Evolutionary conservation across 2,329 filamentous ascomycete genomes (phyloP).

Genomic region (Metarhizium anisopliae): DNA sequence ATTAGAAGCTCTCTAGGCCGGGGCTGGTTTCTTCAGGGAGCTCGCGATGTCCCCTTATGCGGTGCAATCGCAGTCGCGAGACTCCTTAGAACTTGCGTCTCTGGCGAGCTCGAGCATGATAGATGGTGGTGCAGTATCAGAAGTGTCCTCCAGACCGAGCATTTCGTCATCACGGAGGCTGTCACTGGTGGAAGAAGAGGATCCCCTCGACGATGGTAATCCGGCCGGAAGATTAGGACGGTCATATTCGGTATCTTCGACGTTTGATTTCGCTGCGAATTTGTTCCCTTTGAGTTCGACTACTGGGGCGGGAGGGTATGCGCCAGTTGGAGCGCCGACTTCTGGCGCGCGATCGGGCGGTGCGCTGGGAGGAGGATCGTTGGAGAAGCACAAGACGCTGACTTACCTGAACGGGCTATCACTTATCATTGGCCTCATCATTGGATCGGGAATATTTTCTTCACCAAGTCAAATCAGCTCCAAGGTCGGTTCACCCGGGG

Average conservation of each 20-base stretch:
- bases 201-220: constrained; percentile 57
- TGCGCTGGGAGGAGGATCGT: constrained; percentile 60
- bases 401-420: constrained; percentile 92
- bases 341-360: constrained; percentile 37
- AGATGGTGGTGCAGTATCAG: constrained; percentile 46
- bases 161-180: constrained; percentile 86
- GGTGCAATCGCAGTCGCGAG: constrained; percentile 50
- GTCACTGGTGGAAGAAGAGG: constrained; percentile 73
- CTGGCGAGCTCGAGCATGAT: constrained; percentile 69
- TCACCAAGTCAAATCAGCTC: constrained; percentile 87
- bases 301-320: constrained; percentile 62
- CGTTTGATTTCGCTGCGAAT: constrained; percentile 90
- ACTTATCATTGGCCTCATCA: constrained; percentile 84
- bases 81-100: constrained; percentile 93
- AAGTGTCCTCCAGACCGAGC: constrained; percentile 70
- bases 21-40: constrained; percentile 1
- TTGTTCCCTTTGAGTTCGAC: constrained; percentile 88
- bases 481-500: constrained; percentile 85
- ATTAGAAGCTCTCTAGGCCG: background rate
- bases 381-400: constrained; percentile 93
- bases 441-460: constrained; percentile 93
- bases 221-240: constrained; percentile 42
- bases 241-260: constrained; percentile 83
- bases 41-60: constrained; percentile 31
- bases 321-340: constrained; percentile 71